Evolutionary conservation across 2,329 filamentous ascomycete genomes (phyloP).

Genomic region (Pestalotiopsis sp.): DNA sequence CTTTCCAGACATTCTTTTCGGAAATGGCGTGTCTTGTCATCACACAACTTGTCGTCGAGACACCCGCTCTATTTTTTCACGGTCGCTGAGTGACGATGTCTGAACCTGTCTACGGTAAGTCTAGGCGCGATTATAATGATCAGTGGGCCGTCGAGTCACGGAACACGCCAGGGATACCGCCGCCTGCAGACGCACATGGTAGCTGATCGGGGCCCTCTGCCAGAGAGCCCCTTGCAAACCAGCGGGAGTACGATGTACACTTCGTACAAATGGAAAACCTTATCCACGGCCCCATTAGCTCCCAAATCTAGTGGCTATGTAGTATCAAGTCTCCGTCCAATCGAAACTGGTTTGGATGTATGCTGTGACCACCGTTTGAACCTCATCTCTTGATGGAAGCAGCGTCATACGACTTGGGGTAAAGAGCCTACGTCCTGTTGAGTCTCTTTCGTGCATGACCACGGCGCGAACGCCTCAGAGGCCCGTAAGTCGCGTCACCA

Average conservation of each 20-base stretch:
- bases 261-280: not conserved
- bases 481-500: too few species aligned
- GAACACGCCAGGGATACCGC: too few species aligned
- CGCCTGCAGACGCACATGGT: too few species aligned
- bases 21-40: not conserved
- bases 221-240: too few species aligned
- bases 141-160: too few species aligned
- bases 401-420: not conserved
- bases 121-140: too few species aligned
- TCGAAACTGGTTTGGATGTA: not conserved
- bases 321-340: not conserved
- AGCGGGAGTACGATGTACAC: not conserved
- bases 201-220: too few species aligned
- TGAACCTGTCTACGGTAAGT: too few species aligned
- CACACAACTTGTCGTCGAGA: not conserved
- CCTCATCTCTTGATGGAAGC: not conserved
- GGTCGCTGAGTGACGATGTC: too few species aligned
- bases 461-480: too few species aligned
- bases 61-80: not conserved
- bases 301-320: not conserved
- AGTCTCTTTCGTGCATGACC: too few species aligned
- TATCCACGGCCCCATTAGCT: not conserved
- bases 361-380: not conserved
- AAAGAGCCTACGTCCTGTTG: too few species aligned
- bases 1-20: not conserved